These are phyloP conservation scores for Pseudopediastrum boryanum DNA, from an alignment of 139 green algal genomes.

Conservation along the genomic window DNA sequence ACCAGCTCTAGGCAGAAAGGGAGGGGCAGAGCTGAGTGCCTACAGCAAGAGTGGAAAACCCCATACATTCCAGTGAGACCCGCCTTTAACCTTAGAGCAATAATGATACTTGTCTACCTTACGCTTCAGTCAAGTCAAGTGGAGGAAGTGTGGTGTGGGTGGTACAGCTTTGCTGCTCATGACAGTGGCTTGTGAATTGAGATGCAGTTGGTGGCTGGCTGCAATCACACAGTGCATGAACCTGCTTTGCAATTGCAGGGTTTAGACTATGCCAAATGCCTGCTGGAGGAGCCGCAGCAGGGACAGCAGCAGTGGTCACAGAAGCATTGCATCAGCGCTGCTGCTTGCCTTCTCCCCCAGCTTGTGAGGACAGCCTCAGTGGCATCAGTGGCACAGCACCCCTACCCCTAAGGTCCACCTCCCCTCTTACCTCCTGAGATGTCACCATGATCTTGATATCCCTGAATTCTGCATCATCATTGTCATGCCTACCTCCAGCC, in stretches of 20 bases:
- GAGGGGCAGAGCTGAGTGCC: conserved; percentile 23
- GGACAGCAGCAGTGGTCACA: neutral
- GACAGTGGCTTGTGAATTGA: neutral
- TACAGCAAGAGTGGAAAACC: conserved; percentile 7
- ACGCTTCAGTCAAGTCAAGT: neutral
- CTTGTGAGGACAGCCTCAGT: too few relatives aligned
- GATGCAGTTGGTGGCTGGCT: neutral
- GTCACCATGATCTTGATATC: conserved; percentile 43
- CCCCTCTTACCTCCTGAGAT: conserved; percentile 43
- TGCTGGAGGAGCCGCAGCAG: neutral
- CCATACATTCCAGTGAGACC: neutral
- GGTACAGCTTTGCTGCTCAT: too few relatives aligned
- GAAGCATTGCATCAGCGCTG: neutral
- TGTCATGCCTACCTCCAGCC: conserved; percentile 55
- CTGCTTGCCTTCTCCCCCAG: neutral
- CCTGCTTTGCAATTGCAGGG: neutral
- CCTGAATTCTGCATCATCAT: conserved; percentile 53
- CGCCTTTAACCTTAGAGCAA: neutral
- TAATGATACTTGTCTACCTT: neutral
- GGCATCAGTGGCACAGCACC: too few relatives aligned
- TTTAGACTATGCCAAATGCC: neutral
- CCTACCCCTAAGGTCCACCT: neutral
- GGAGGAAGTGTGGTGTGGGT: too few relatives aligned
- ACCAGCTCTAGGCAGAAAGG: conserved; percentile 32
- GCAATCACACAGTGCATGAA: too few relatives aligned